Conservation (phyloP, 2,329 filamentous ascomycete species). For the Emericellopsis atlantica region DNA sequence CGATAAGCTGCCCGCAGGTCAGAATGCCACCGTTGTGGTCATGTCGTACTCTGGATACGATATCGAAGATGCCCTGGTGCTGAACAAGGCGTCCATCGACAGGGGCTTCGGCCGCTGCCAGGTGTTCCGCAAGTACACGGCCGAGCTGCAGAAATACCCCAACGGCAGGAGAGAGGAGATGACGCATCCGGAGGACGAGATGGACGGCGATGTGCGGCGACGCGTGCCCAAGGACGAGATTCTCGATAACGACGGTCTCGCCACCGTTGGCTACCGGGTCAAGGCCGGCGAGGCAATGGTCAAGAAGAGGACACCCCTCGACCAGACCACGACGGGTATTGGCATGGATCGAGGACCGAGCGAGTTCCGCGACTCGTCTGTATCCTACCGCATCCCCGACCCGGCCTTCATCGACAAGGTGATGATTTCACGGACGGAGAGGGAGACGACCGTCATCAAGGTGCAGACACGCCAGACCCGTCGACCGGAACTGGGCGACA, state of each 20-base stretch:
- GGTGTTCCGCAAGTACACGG: conserved; percentile 90
- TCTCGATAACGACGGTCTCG: conserved; percentile 78
- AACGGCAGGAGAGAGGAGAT: conserved; percentile 64
- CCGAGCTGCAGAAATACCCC: conserved; percentile 76
- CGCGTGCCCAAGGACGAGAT: conserved; percentile 57
- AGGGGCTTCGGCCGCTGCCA: conserved; percentile 94
- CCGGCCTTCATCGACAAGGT: conserved; percentile 92
- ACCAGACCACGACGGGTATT: conserved; percentile 61
- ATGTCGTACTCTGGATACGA: conserved; percentile 99
- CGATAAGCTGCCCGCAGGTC: conserved; percentile 90
- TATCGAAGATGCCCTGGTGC: conserved; percentile 93
- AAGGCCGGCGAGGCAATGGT: conserved; percentile 74
- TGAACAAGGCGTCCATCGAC: conserved; percentile 94
- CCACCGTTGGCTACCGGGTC: conserved; percentile 72
- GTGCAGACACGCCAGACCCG: conserved; percentile 94
- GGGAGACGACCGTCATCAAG: conserved; percentile 79
- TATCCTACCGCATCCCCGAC: conserved; percentile 74
- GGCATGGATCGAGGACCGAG: conserved; percentile 52
- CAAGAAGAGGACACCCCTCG: conserved; percentile 76
- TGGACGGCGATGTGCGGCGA: conserved; percentile 48
- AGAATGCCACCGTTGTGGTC: conserved; percentile 94
- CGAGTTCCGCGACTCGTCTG: conserved; percentile 53
- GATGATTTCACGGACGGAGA: conserved; percentile 81
- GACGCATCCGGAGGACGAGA: conserved; percentile 39
- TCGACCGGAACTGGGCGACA: conserved; percentile 89